A percentile compares a stretch with the other conserved stretches of the same genome.
Conservation (phyloP, 495 filamentous ascomycete species). For the Daldinia decipiens region DNA sequence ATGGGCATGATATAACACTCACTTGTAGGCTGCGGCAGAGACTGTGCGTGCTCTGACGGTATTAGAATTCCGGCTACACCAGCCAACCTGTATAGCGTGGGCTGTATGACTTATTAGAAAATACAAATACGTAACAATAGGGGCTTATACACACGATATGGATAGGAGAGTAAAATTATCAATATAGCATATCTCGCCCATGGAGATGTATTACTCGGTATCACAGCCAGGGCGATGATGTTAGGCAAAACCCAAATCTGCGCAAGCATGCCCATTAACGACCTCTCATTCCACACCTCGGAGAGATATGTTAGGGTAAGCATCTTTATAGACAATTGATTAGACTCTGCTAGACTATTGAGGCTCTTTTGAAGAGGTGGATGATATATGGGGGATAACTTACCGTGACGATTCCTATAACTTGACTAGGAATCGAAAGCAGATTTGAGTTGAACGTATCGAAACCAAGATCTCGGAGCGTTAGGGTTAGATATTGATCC, state of each 20-base stretch:
- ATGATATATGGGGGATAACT: conserved; percentile 2
- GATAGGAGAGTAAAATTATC: conserved; percentile 57
- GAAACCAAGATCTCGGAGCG: conserved; percentile 69
- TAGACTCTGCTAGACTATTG: conserved; percentile 12
- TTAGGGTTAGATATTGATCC: conserved; percentile 69
- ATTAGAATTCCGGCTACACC: conserved; percentile 67
- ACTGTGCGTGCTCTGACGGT: conserved; percentile 70
- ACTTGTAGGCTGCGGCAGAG: conserved; percentile 35
- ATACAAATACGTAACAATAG: conserved; percentile 50
- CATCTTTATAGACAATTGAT: conserved; percentile 35
- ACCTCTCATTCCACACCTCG: conserved; percentile 65
- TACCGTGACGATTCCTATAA: conserved; percentile 12
- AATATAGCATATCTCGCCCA: conserved; percentile 64
- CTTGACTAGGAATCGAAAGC: conserved; percentile 68
- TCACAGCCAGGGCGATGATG: conserved; percentile 59
- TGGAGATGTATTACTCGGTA: conserved; percentile 48
- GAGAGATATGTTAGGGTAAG: conserved; percentile 63
- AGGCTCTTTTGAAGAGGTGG: conserved; percentile 17
- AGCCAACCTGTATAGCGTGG: conserved; percentile 65
- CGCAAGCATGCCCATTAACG: conserved; percentile 58
- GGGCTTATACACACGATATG: conserved; percentile 44
- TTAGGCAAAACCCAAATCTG: conserved; percentile 67
- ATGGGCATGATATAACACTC: background rate
- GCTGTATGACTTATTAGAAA: conserved; percentile 23
- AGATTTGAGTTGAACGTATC: conserved; percentile 74